Evolutionary conservation across 192 early-diverging fungal genomes (phyloP).

Genomic region (Ambispora gerdemannii): DNA sequence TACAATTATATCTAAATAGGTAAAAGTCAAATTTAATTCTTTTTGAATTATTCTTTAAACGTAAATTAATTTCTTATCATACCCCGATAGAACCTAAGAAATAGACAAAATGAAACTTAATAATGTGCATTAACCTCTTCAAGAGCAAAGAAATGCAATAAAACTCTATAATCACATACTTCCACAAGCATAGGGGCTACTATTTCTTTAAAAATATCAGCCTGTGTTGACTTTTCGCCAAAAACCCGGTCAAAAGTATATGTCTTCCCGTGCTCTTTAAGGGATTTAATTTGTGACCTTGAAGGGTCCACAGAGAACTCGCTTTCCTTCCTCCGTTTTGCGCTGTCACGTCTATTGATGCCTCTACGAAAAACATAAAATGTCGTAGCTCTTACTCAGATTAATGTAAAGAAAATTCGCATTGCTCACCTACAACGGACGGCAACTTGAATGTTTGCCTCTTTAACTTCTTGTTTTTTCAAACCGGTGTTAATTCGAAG

Average conservation of each 20-base stretch:
- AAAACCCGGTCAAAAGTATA: slow-evolving; percentile 94
- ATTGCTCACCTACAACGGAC: slow-evolving; percentile 67
- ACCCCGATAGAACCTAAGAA: slow-evolving; percentile 37
- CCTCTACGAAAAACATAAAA: slow-evolving; percentile 30
- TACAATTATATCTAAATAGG: slow-evolving; percentile 65
- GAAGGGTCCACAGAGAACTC: slow-evolving; percentile 55
- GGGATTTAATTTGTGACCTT: slow-evolving; percentile 50
- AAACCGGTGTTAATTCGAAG: background rate
- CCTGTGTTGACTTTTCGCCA: slow-evolving; percentile 70
- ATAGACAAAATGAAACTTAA: background rate
- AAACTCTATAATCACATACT: slow-evolving; percentile 46
- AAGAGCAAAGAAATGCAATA: background rate
- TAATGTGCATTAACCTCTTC: background rate
- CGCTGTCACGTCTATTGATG: slow-evolving; percentile 56
- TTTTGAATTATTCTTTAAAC: too few relatives aligned
- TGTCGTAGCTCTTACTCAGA: background rate
- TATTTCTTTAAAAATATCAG: slow-evolving; percentile 72
- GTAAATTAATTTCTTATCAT: too few relatives aligned
- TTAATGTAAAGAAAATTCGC: background rate
- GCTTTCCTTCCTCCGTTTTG: slow-evolving; percentile 62
- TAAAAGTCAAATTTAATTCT: too few relatives aligned
- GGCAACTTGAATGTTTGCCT: slow-evolving; percentile 78
- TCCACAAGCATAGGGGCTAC: slow-evolving; percentile 83
- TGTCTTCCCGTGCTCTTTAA: slow-evolving; percentile 55
- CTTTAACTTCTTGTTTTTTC: slow-evolving; percentile 44